These are phyloP conservation scores for Rhynchosporium secalis DNA, from an alignment of 2,329 filamentous ascomycete genomes.

Conservation along the genomic window DNA sequence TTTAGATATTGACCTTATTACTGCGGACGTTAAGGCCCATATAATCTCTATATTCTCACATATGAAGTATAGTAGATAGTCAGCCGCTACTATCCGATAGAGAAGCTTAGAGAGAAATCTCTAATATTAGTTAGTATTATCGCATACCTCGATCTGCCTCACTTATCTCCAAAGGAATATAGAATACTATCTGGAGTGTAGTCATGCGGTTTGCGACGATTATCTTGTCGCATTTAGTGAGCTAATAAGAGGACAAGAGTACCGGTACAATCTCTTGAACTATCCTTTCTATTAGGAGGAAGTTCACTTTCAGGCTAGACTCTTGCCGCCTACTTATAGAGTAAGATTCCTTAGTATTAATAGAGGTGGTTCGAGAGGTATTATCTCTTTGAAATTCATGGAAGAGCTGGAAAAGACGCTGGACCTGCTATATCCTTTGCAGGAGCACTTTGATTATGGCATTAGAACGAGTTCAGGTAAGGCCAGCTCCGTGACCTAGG, in stretches of 20 bases:
- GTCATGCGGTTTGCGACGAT: slow-evolving; percentile 41
- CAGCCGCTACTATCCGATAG: slow-evolving; percentile 17
- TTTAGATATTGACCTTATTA: slow-evolving; percentile 22
- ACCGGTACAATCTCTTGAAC: slow-evolving; percentile 32
- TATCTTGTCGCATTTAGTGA: slow-evolving; percentile 36
- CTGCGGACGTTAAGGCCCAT: slow-evolving; percentile 17
- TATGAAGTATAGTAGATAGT: slow-evolving; percentile 22
- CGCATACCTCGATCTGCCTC: slow-evolving; percentile 21
- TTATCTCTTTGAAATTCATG: slow-evolving; percentile 34
- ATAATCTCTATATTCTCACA: slow-evolving; percentile 9
- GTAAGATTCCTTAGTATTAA: slow-evolving; percentile 37
- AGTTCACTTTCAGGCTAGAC: slow-evolving; percentile 26
- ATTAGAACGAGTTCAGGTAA: slow-evolving; percentile 35
- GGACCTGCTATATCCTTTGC: slow-evolving; percentile 25
- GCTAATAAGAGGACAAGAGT: slow-evolving; percentile 26
- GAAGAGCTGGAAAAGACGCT: slow-evolving; percentile 29
- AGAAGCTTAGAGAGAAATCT: slow-evolving; percentile 18
- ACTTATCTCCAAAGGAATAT: slow-evolving; percentile 23
- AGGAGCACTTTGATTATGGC: slow-evolving; percentile 33
- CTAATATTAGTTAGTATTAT: slow-evolving; percentile 19
- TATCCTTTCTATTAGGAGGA: slow-evolving; percentile 37
- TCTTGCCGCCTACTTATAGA: slow-evolving; percentile 38
- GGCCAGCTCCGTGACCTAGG: background rate
- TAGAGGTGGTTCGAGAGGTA: slow-evolving; percentile 38
- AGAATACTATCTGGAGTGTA: slow-evolving; percentile 35